Base-by-base conservation (phyloP, 2,329 filamentous ascomycete species). In the Pseudogymnoascus sp. region DNA sequence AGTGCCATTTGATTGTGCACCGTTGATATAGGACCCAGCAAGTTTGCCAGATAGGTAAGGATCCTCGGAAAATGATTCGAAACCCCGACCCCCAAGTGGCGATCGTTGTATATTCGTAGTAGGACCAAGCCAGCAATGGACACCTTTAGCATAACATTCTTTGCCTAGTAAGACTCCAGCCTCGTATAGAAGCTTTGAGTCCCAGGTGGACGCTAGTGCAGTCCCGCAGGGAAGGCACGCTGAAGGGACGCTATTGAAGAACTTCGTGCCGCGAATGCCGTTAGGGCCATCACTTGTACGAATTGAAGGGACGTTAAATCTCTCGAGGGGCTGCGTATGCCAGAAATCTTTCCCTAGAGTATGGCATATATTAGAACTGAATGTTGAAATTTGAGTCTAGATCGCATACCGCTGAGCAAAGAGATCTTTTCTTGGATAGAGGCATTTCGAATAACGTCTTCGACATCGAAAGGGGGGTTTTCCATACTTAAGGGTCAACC, bases 51-150 rank as follows among this genome's bases (percentile, higher is more conserved):
- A 72, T 2, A 82, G 72, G 36, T 78, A 73, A 5, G 79, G 79
- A 63, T 82, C 79, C 65, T 82, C 78, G 25, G 75, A 77, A 63
- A 79, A 78, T 53, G 74, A 77, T 65, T 82, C 79, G 64, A 81
- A 81, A 43, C 78, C 78, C 34, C 79, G 76, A 3, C 79, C 79
- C 5, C 79, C 79, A 0, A 81, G 73, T 0, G 79, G 79, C 11
- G 76, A 77, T 4, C 79, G 75, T 42, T 80, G 78, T 38, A 80
- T 80, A 67, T 77, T 81, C 38, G 82, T 77, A 0, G 80, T 83
- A 0, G 89, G 89, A 1, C 88, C 89, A 8, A 93, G 79, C 67
- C 88, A 84, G 14, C 90, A 82, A 68, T 91, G 87, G 7, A 88
- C 82, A 60, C 87, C 88, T 75, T 93, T 93, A 61, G 76, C 83